Percentiles rank a stretch among this genome's conserved stretches.
These are phyloP conservation scores for Casuarina equisetifolia DNA, from an alignment of 306 rosid genomes.

Conservation along the genomic window DNA sequence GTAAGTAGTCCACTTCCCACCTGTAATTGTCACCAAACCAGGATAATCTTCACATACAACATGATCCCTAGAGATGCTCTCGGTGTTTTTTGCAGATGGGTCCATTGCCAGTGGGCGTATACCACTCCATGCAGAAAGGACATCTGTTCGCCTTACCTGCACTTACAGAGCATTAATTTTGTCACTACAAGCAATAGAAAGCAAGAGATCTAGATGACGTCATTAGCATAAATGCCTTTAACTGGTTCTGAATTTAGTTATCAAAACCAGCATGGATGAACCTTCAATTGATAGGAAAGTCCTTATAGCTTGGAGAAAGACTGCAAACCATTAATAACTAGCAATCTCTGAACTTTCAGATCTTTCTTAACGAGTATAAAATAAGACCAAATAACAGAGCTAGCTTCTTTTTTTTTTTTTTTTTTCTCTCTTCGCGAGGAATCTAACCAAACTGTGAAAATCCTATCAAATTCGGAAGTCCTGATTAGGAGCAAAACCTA, in stretches of 20 bases:
- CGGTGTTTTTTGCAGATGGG: slow-evolving; percentile 85
- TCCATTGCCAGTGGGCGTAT: slow-evolving; percentile 93
- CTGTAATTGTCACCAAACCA: slow-evolving; percentile 95
- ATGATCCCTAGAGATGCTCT: slow-evolving; percentile 96
- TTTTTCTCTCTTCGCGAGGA: neutral
- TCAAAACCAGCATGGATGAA: neutral
- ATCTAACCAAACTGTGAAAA: neutral
- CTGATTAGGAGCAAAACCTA: neutral
- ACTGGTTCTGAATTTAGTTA: neutral
- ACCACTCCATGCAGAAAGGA: slow-evolving; percentile 99
- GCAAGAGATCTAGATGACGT: slow-evolving; percentile 24
- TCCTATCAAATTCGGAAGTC: neutral
- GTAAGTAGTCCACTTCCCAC: slow-evolving; percentile 99
- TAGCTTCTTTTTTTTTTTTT: neutral
- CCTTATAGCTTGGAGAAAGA: neutral
- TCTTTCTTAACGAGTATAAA: neutral
- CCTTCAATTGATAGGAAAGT: neutral
- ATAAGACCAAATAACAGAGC: neutral
- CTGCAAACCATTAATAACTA: neutral
- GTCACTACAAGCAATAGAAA: slow-evolving; percentile 27
- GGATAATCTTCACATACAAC: slow-evolving; percentile 98
- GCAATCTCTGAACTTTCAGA: neutral
- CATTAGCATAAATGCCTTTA: slow-evolving; percentile 11
- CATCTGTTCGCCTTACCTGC: slow-evolving; percentile 91
- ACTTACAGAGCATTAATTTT: slow-evolving; percentile 30